Evolutionary conservation across 306 rosid species (phyloP).

Genomic region (Ceratonia siliqua): DNA sequence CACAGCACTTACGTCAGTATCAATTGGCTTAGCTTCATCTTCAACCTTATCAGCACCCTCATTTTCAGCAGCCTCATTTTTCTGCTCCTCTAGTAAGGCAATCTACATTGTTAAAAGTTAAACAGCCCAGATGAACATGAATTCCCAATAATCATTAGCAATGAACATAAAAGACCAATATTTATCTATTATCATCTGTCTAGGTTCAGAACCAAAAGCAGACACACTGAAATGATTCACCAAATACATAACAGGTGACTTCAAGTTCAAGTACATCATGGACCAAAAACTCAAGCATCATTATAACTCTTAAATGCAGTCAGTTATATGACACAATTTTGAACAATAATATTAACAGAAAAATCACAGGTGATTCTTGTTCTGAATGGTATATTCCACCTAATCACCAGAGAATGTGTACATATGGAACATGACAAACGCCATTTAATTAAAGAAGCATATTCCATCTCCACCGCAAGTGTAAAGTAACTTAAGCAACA

Average conservation of each 20-base stretch:
- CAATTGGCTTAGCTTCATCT: conserved; percentile 61
- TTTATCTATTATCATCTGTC: background rate
- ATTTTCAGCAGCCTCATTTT: conserved; percentile 57
- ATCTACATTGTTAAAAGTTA: conserved; percentile 52
- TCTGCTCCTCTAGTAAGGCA: conserved; percentile 91
- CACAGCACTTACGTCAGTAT: conserved; percentile 48
- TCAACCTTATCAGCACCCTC: conserved; percentile 66
- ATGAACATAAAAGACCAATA: conserved; percentile 15
- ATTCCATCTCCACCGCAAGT: conserved; percentile 1
- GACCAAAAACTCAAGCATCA: conserved; percentile 10
- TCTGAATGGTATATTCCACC: background rate
- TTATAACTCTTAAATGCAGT: background rate
- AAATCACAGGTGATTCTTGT: conserved; percentile 1
- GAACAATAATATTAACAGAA: background rate
- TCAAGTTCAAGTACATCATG: conserved; percentile 9
- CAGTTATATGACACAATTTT: background rate
- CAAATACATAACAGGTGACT: conserved; percentile 3
- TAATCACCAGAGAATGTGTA: background rate
- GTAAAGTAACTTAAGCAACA: conserved; percentile 13
- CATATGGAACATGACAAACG: conserved; percentile 8
- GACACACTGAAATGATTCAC: conserved; percentile 11
- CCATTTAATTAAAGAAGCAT: background rate
- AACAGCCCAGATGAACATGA: conserved; percentile 36
- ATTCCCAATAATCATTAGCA: conserved; percentile 13
- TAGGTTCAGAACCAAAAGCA: background rate